Conservation (phyloP, 106 monocot species). For the Allium fistulosum region DNA sequence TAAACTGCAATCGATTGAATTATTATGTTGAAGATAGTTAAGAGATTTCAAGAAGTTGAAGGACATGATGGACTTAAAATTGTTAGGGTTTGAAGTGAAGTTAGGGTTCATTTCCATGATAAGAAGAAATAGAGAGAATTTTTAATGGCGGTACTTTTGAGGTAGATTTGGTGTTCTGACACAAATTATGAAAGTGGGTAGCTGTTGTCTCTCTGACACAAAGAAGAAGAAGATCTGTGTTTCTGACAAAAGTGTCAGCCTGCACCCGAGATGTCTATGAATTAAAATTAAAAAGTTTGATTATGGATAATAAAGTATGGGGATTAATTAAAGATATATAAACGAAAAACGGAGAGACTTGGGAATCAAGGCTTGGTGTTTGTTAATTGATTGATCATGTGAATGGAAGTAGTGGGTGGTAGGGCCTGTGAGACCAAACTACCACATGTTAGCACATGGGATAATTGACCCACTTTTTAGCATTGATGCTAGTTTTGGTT, state of each 20-base stretch:
- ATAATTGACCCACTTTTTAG: conserved; percentile 10
- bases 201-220: conserved; percentile 5
- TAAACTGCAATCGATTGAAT: not conserved
- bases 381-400: not conserved
- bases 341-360: conserved; percentile 5
- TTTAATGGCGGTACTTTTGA: not conserved
- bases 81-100: conserved; percentile 19
- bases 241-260: conserved; percentile 19
- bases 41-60: conserved; percentile 21
- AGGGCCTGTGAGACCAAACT: conserved; percentile 12
- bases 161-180: conserved; percentile 16
- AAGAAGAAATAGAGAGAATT: not conserved
- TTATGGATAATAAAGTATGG: not conserved
- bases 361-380: conserved; percentile 11
- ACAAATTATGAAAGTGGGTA: conserved; percentile 7
- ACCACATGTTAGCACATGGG: conserved; percentile 26
- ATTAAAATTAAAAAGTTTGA: conserved; percentile 5
- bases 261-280: not conserved
- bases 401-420: conserved; percentile 3
- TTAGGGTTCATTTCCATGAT: conserved; percentile 3
- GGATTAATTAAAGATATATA: not conserved
- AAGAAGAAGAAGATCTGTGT: conserved; percentile 7
- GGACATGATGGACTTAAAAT: conserved; percentile 10
- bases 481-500: not conserved
- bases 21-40: not conserved